A percentile compares a stretch with the other conserved stretches of the same genome.
Conservation (phyloP, 352 stramenopile species). For the Phytophthora cactorum region DNA sequence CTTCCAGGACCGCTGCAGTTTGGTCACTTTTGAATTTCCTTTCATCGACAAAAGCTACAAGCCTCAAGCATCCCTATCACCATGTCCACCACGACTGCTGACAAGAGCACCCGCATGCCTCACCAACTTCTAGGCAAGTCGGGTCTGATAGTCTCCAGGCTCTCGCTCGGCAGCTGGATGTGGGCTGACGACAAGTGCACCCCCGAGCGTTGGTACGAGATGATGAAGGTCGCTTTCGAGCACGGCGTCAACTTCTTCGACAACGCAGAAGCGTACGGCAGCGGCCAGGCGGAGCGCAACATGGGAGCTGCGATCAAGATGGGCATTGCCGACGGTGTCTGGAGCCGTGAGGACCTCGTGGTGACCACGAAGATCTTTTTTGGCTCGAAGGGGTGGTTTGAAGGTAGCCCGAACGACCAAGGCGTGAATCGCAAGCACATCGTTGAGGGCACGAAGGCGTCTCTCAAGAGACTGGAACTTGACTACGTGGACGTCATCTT, state of each 20-base stretch:
- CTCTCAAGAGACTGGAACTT: conserved; percentile 43
- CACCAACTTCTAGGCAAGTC: conserved; percentile 5
- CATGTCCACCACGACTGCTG: neutral
- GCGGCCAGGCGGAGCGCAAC: conserved; percentile 39
- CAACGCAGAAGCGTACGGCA: conserved; percentile 37
- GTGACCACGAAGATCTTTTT: conserved; percentile 71
- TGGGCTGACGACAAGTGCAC: conserved; percentile 20
- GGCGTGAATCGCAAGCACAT: conserved; percentile 55
- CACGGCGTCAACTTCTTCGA: conserved; percentile 72
- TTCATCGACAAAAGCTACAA: neutral
- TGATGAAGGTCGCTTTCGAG: conserved; percentile 40
- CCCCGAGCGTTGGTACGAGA: conserved; percentile 32
- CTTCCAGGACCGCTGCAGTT: neutral
- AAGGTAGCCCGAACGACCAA: conserved; percentile 28
- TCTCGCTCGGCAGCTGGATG: conserved; percentile 42
- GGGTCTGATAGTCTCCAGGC: conserved; percentile 6
- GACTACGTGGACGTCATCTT: conserved; percentile 60
- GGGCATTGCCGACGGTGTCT: conserved; percentile 27
- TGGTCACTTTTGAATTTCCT: neutral
- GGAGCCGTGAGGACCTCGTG: conserved; percentile 53
- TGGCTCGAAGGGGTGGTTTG: conserved; percentile 19
- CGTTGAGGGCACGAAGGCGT: conserved; percentile 48
- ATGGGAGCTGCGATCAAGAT: conserved; percentile 45
- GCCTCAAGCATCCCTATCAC: neutral
- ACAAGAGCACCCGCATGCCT: conserved; percentile 1